Percentiles rank a stretch among this genome's conserved stretches.
Evolutionary conservation across 257 asterid genomes (phyloP).

Genomic region (Ajuga chamaepitys): DNA sequence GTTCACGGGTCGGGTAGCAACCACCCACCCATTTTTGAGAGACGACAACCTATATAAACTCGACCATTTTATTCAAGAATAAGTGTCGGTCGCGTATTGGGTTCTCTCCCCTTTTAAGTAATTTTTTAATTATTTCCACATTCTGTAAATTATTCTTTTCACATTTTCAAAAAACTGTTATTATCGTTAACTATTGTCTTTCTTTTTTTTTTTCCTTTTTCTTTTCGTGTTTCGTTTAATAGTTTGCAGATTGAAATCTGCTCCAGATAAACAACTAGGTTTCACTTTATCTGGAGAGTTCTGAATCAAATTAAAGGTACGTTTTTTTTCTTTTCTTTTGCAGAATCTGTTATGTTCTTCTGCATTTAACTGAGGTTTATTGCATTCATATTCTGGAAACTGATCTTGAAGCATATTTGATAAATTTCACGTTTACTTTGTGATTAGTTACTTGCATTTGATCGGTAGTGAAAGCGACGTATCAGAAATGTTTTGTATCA

Average conservation of each 20-base stretch:
- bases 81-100: slow-evolving; percentile 31
- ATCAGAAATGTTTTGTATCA: too few relatives aligned
- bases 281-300: slow-evolving; percentile 8
- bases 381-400: too few relatives aligned
- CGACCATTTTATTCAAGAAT: slow-evolving; percentile 12
- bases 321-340: background rate
- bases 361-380: too few relatives aligned
- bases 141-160: too few relatives aligned
- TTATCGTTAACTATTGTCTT: slow-evolving; percentile 2
- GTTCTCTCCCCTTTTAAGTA: background rate
- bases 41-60: slow-evolving; percentile 8
- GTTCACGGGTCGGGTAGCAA: slow-evolving; percentile 10
- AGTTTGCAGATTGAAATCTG: too few relatives aligned
- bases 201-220: background rate
- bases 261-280: background rate
- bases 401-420: too few relatives aligned
- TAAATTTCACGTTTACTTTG: background rate
- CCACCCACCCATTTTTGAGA: background rate
- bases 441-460: background rate
- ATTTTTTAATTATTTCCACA: too few relatives aligned
- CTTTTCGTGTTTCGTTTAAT: too few relatives aligned
- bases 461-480: background rate
- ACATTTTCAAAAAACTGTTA: slow-evolving; percentile 20
- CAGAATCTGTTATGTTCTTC: background rate
- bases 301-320: slow-evolving; percentile 17